Evolutionary conservation across 192 early-diverging fungal genomes (phyloP), one percentile per base, ranked within the genome.

Genomic region (Coemansia sp.): DNA sequence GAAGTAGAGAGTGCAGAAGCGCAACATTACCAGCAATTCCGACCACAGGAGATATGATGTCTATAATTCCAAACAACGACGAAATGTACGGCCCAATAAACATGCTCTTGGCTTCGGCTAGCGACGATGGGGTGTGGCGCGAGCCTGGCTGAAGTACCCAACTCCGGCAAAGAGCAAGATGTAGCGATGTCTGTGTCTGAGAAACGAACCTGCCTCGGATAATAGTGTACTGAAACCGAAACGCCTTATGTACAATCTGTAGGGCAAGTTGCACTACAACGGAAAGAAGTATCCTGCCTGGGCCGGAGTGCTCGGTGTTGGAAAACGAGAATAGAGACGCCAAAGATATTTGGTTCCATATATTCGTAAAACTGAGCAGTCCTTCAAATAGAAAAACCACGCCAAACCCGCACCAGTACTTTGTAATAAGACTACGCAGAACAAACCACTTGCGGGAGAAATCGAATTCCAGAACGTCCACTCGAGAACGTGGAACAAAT

Each of bases 21-120:
- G 66, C 70, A 55, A 66, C 45, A 21, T 68, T 65, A 16, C 70
- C 66, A 39, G 57, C 43, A 34, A 69, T 46, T 3, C 62, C 52
- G 38, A 62, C 43, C 2, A 59, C 44, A 0, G 66, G 58, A 8
- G 70, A 53, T 2, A 61, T 6, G 15, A 18, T 60, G 38, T 35
- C 45, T 6, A 77, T 43, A 12, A 51, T 26, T 1, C 36, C 24
- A 35, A 72, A 64, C 4, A 77, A 35, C 12, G 53, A 16, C 6
- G 23, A 6, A 5, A 61, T 56, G 41, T 68, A 77, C 9, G 75
- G 66, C 8, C 8, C n/a, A 20, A 77, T 45, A 14, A 60, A 39
- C 20, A 20, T 33, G 15, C 21, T 43, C 34, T 61, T 60, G 12
- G 45, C 39, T 30, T 71, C 43, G 10, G 44, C 16, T 33, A 77